Conservation (phyloP, 2,329 filamentous ascomycete species). For the Exophiala phaeomuriformis region DNA sequence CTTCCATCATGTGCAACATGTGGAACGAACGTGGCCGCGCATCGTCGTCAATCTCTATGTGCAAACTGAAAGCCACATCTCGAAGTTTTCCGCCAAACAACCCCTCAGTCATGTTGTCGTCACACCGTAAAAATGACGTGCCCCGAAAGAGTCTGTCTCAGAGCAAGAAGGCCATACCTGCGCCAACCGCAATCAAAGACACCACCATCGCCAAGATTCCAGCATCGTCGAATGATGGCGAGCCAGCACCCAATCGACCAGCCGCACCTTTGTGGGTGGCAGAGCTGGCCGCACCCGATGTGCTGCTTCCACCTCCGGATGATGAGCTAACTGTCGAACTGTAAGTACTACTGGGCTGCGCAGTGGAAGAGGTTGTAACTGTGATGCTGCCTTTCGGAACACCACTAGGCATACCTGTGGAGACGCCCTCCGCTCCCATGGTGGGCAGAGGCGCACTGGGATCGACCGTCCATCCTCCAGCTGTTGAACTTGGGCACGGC, state of each 20-base stretch:
- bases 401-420: constrained; percentile 22
- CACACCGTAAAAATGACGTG: constrained; percentile 6
- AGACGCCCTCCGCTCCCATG: constrained; percentile 49
- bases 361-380: constrained; percentile 9
- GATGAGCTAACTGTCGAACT: constrained; percentile 19
- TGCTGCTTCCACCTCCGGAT: constrained; percentile 1
- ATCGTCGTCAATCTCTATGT: background rate
- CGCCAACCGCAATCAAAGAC: constrained; percentile 19
- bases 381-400: constrained; percentile 24
- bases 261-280: constrained; percentile 21
- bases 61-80: constrained; percentile 1
- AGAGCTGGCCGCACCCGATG: constrained; percentile 12
- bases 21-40: background rate
- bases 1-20: background rate
- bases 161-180: constrained; percentile 20
- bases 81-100: background rate
- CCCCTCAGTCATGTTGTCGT: constrained; percentile 10
- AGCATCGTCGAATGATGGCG: constrained; percentile 5
- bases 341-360: constrained; percentile 23
- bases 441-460: constrained; percentile 63
- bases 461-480: constrained; percentile 64
- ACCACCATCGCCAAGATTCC: constrained; percentile 14
- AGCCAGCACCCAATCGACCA: constrained; percentile 11
- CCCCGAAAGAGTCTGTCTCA: constrained; percentile 3
- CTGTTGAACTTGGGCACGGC: constrained; percentile 62